Conservation (phyloP, 2,329 filamentous ascomycete species). For the Scedosporium dehoogii region DNA sequence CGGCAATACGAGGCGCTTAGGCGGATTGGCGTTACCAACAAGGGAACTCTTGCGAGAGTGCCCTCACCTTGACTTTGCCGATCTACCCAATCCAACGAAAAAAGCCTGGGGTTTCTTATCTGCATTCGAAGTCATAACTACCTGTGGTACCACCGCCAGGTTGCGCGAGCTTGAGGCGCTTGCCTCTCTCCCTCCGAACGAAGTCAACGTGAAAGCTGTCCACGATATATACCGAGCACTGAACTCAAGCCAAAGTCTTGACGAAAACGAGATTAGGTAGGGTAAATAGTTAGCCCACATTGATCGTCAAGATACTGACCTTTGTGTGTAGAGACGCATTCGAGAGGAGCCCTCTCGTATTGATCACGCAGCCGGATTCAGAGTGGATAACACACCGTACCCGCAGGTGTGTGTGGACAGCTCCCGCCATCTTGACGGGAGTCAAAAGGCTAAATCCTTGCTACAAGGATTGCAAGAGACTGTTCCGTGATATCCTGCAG, state of each 20-base stretch:
- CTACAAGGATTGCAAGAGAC: slow-evolving; percentile 7
- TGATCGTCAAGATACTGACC: background rate
- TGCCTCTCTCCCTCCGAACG: background rate
- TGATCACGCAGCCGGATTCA: slow-evolving; percentile 3
- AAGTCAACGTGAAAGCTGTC: background rate
- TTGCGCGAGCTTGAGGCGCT: slow-evolving; percentile 4
- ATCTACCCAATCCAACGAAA: background rate
- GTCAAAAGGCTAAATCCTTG: slow-evolving; percentile 4
- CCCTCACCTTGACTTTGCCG: slow-evolving; percentile 8
- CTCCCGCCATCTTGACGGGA: slow-evolving; percentile 2
- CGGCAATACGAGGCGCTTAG: background rate
- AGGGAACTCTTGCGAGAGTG: slow-evolving; percentile 1
- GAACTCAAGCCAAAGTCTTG: background rate
- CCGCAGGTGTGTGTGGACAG: slow-evolving; percentile 7
- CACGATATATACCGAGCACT: background rate
- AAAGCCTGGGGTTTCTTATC: slow-evolving; percentile 5
- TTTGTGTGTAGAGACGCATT: background rate
- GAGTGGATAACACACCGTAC: background rate
- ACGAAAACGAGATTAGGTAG: background rate
- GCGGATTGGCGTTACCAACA: slow-evolving; percentile 7
- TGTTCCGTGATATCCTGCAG: slow-evolving; percentile 6
- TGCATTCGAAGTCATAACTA: background rate
- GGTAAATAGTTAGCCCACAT: background rate
- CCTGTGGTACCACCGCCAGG: slow-evolving; percentile 3
- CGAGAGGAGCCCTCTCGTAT: background rate